Percentiles rank a stretch among this genome's conserved stretches.
These are phyloP conservation scores for Boletales sp. DNA, from an alignment of 768 basidiomycete genomes.

Conservation along the genomic window DNA sequence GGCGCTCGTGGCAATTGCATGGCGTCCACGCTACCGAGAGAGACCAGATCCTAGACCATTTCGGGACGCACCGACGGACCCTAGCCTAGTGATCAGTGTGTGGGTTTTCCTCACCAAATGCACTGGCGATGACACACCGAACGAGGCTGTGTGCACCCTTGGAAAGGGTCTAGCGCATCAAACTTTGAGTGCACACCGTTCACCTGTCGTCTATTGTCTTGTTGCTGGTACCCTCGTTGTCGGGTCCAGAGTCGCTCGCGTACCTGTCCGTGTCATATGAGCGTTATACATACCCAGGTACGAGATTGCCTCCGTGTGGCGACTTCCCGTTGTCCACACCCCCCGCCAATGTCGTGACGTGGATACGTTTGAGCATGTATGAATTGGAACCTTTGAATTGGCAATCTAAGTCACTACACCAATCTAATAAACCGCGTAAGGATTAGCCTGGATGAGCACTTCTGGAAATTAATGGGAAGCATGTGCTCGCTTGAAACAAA, in stretches of 20 bases:
- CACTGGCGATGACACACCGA: too few relatives aligned
- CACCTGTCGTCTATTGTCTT: too few relatives aligned
- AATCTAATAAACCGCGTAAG: background rate
- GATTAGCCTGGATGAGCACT: background rate
- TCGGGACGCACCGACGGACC: constrained; percentile 3
- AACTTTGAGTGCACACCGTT: too few relatives aligned
- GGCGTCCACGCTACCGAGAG: constrained; percentile 18
- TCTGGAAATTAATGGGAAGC: constrained; percentile 4
- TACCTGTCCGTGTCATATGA: constrained; percentile 1
- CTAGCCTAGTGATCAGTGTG: background rate
- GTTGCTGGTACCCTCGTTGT: too few relatives aligned
- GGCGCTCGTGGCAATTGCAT: constrained; percentile 15
- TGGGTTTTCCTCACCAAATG: too few relatives aligned
- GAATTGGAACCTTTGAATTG: background rate
- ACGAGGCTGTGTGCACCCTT: too few relatives aligned
- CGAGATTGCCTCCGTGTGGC: constrained; percentile 20
- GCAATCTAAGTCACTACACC: background rate
- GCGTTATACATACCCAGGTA: background rate
- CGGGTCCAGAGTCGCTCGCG: background rate
- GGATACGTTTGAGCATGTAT: background rate
- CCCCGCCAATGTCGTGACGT: background rate
- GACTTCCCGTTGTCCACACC: background rate
- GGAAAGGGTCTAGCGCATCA: too few relatives aligned
- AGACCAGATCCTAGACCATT: background rate
- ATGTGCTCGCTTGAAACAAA: constrained; percentile 1